Conservation (phyloP, 768 basidiomycete genomes). For the Mrakia blollopis region DNA sequence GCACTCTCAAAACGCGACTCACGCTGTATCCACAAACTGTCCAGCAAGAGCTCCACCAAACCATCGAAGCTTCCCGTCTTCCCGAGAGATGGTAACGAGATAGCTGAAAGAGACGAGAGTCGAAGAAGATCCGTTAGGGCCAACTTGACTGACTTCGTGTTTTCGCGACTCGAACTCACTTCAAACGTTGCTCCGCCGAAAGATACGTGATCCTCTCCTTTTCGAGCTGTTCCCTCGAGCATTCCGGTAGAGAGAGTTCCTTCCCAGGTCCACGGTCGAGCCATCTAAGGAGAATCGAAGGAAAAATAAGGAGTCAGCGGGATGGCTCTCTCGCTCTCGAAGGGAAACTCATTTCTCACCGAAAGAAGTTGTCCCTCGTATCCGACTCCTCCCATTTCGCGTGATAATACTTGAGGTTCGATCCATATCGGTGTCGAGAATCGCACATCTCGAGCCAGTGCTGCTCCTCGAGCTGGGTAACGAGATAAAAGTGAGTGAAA, state of each 20-base stretch:
- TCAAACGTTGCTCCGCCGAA: conserved; percentile 58
- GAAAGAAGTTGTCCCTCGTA: conserved; percentile 63
- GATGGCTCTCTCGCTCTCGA: neutral
- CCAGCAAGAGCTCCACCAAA: conserved; percentile 24
- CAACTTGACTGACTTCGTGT: no score
- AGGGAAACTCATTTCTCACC: conserved; percentile 23
- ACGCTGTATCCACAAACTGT: conserved; percentile 50
- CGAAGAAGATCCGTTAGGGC: neutral
- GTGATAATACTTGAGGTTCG: conserved; percentile 50
- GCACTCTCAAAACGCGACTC: no score
- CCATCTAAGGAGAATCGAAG: conserved; percentile 44
- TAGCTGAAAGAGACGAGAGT: conserved; percentile 44
- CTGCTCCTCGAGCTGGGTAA: conserved; percentile 39
- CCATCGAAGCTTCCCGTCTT: conserved; percentile 46
- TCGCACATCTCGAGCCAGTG: conserved; percentile 45
- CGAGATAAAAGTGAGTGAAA: neutral
- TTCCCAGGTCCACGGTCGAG: conserved; percentile 61
- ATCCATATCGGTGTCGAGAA: conserved; percentile 35
- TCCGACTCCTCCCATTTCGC: conserved; percentile 55
- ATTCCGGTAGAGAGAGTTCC: conserved; percentile 55
- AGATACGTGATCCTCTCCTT: conserved; percentile 55
- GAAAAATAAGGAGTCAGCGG: neutral
- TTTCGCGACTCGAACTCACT: conserved; percentile 36
- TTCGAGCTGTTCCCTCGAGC: conserved; percentile 58
- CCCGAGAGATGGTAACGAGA: conserved; percentile 54